A percentile compares a stretch with the other conserved stretches of the same genome.
Evolutionary conservation across 352 stramenopile genomes (phyloP).

Genomic region (Pythium graminicola): DNA sequence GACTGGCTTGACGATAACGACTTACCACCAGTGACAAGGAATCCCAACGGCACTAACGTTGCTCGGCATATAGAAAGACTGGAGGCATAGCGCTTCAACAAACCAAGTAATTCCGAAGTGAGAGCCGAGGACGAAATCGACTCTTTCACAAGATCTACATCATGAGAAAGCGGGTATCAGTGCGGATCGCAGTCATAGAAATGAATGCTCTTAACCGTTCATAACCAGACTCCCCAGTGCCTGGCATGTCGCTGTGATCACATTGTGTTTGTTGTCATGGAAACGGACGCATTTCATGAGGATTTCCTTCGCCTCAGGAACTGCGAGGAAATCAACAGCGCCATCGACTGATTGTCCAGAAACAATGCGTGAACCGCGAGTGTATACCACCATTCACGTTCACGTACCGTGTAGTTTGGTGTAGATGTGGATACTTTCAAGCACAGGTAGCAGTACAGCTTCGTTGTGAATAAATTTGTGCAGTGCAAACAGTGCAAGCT

Average conservation of each 20-base stretch:
- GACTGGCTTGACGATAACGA: background rate
- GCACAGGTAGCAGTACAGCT: slow-evolving; percentile 47
- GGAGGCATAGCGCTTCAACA: slow-evolving; percentile 49
- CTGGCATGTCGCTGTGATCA: slow-evolving; percentile 55
- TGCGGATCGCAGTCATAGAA: no score
- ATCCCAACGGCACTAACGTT: slow-evolving; percentile 46
- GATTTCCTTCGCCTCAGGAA: slow-evolving; percentile 45
- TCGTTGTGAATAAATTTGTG: slow-evolving; percentile 75
- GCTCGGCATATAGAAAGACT: slow-evolving; percentile 45
- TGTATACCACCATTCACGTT: background rate
- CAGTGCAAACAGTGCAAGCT: slow-evolving; percentile 59
- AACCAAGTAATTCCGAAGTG: slow-evolving; percentile 42
- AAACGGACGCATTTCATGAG: slow-evolving; percentile 69
- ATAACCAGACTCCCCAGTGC: slow-evolving; percentile 63
- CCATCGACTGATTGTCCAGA: slow-evolving; percentile 37
- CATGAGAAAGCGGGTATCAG: background rate
- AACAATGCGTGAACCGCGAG: background rate
- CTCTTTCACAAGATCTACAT: slow-evolving; percentile 64
- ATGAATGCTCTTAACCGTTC: slow-evolving; percentile 55
- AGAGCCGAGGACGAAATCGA: slow-evolving; percentile 44
- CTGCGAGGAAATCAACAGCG: slow-evolving; percentile 58
- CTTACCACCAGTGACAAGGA: slow-evolving; percentile 61
- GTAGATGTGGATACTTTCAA: slow-evolving; percentile 66
- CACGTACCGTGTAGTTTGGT: slow-evolving; percentile 57
- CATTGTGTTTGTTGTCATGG: slow-evolving; percentile 68